These are phyloP conservation scores for Komagataella ulmi DNA, from an alignment of 805 yeast species.

Conservation along the genomic window DNA sequence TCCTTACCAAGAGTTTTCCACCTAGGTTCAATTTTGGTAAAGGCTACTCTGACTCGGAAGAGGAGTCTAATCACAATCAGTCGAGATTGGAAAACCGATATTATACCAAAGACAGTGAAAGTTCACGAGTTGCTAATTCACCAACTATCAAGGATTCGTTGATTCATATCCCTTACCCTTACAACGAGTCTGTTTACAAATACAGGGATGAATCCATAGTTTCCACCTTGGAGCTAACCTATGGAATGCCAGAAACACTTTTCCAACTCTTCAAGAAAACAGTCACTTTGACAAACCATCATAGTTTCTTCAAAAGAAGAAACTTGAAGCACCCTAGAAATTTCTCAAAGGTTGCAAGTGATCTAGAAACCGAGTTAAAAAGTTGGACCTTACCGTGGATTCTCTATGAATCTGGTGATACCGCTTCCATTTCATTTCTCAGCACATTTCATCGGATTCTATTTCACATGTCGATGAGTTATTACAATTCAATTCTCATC, in stretches of 20 bases:
- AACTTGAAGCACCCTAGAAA: slow-evolving; percentile 32
- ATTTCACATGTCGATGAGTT: slow-evolving; percentile 22
- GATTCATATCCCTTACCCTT: not conserved
- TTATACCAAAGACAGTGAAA: not conserved
- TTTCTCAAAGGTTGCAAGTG: slow-evolving; percentile 42
- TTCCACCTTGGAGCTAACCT: slow-evolving; percentile 23
- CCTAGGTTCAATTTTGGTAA: not conserved
- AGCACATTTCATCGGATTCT: slow-evolving; percentile 27
- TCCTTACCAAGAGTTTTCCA: not conserved
- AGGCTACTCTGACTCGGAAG: not conserved
- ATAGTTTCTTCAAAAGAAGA: slow-evolving; percentile 27
- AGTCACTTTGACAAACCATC: slow-evolving; percentile 36
- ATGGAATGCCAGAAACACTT: slow-evolving; percentile 34
- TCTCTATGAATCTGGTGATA: slow-evolving; percentile 13
- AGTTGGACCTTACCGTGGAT: slow-evolving; percentile 36
- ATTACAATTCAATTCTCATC: slow-evolving; percentile 28
- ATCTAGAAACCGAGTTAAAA: slow-evolving; percentile 33
- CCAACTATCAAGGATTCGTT: not conserved
- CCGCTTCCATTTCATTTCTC: slow-evolving; percentile 12
- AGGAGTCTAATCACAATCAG: not conserved
- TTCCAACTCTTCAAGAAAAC: slow-evolving; percentile 31
- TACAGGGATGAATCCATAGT: slow-evolving; percentile 3
- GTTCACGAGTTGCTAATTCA: not conserved
- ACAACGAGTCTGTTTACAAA: not conserved
- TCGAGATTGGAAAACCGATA: not conserved